A percentile compares a stretch with the other conserved stretches of the same genome.
phyloP scores from a whole-genome alignment of 139 green algal species.

The Micractinium sp. region DNA sequence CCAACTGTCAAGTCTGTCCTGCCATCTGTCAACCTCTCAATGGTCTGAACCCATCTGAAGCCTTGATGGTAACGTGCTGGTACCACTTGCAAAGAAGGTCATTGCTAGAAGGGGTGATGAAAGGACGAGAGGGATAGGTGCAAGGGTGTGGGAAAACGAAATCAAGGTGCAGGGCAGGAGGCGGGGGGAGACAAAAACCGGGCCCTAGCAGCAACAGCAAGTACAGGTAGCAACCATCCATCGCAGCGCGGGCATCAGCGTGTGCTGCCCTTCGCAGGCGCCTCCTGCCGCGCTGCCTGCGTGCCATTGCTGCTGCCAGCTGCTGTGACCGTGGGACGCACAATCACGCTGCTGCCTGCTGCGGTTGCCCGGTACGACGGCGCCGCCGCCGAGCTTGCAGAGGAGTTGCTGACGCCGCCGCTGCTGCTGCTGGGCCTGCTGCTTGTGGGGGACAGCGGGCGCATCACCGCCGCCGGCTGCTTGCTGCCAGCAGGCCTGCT shows the following conservation, averaged over 20 bases:
- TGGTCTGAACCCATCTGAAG: no score
- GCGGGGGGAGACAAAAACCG: neutral
- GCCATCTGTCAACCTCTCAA: no score
- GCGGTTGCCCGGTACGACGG: neutral
- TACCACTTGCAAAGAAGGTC: no score
- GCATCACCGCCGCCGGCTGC: neutral
- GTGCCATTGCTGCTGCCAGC: neutral
- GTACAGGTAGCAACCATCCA: no score
- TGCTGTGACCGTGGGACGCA: slow-evolving; percentile 3
- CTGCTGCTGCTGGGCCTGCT: slow-evolving; percentile 1
- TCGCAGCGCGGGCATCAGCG: neutral
- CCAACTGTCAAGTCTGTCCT: no score
- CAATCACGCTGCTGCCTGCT: neutral
- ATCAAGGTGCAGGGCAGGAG: neutral
- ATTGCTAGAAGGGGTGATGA: no score
- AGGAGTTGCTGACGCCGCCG: neutral
- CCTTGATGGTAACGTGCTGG: no score
- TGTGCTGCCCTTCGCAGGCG: neutral
- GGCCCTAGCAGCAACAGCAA: neutral
- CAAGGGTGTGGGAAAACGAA: neutral
- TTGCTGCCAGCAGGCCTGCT: neutral
- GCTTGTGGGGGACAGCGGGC: slow-evolving; percentile 19
- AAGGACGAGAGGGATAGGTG: no score
- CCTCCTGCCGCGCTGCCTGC: neutral
- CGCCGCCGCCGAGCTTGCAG: neutral